Percentiles rank a stretch among this genome's conserved stretches.
These are phyloP conservation scores for Emericellopsis terricola DNA, from an alignment of 495 filamentous ascomycete genomes.

Conservation along the genomic window DNA sequence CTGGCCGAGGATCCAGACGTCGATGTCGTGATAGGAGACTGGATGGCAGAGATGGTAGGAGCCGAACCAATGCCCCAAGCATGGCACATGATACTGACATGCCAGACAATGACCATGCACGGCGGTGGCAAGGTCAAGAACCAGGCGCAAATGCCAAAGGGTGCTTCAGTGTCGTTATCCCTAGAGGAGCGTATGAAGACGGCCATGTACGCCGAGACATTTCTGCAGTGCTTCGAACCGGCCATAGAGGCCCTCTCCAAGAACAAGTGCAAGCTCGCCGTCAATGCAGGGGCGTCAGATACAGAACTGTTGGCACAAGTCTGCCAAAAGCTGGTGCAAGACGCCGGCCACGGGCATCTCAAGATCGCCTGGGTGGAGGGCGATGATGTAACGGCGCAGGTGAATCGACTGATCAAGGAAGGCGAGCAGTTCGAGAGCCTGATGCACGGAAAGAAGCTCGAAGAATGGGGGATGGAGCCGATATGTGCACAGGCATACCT, in stretches of 20 bases:
- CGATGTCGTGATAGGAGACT: not conserved
- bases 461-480: not conserved
- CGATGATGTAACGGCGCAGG: not conserved
- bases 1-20: not conserved
- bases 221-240: not conserved
- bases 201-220: not conserved
- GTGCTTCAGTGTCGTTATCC: not conserved
- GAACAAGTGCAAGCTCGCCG: not conserved
- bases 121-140: not conserved
- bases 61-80: not conserved
- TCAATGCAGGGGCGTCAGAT: not conserved
- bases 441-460: not conserved
- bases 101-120: not conserved
- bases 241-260: not conserved
- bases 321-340: not conserved
- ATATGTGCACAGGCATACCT: constrained; percentile 11
- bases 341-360: not conserved
- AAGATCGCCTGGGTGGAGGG: not conserved
- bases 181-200: not conserved
- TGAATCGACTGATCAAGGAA: not conserved
- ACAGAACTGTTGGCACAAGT: not conserved
- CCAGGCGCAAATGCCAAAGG: not conserved
- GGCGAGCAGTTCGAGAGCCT: not conserved
- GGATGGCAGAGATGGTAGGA: not conserved
- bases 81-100: not conserved